These are phyloP conservation scores for Phoenix roebelenii DNA, from an alignment of 176 grass and related monocot genomes.

Conservation along the genomic window DNA sequence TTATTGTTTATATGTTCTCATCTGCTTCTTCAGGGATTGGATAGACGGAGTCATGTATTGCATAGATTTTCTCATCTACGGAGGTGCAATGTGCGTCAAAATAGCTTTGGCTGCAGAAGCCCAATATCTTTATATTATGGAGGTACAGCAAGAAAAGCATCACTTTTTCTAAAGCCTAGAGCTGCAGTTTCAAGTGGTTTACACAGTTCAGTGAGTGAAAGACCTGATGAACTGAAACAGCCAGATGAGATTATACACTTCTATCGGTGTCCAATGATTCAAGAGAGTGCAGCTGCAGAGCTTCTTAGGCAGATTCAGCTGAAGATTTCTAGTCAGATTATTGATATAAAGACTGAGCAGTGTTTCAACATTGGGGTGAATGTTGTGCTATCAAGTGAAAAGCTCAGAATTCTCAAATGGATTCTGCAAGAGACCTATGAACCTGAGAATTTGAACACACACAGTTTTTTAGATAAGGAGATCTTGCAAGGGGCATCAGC, in stretches of 20 bases:
- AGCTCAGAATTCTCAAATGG: constrained; percentile 64
- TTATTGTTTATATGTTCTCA: too few species aligned
- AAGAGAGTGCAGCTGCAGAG: constrained; percentile 50
- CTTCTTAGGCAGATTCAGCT: constrained; percentile 59
- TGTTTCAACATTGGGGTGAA: constrained; percentile 73
- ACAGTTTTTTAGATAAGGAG: constrained; percentile 65
- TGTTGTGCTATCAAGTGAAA: constrained; percentile 28
- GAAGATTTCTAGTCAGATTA: constrained; percentile 60
- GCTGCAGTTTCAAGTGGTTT: constrained; percentile 35
- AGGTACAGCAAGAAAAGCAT: constrained; percentile 5
- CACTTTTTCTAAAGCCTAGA: constrained; percentile 1
- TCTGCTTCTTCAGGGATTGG: too few species aligned
- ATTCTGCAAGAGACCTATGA: constrained; percentile 79
- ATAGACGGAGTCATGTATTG: too few species aligned
- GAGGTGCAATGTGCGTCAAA: too few species aligned
- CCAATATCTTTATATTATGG: constrained; percentile 21
- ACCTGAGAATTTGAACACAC: constrained; percentile 47
- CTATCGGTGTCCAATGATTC: constrained; percentile 65
- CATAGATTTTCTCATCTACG: too few species aligned
- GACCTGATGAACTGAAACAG: constrained; percentile 13
- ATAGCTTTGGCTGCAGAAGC: constrained; percentile 24
- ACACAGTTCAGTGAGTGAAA: constrained; percentile 27
- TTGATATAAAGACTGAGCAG: constrained; percentile 60
- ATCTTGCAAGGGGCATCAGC: constrained; percentile 13
- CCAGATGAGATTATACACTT: constrained; percentile 48